Base-by-base conservation (phyloP, 306 rosid genomes). In the Cicer arietinum region DNA sequence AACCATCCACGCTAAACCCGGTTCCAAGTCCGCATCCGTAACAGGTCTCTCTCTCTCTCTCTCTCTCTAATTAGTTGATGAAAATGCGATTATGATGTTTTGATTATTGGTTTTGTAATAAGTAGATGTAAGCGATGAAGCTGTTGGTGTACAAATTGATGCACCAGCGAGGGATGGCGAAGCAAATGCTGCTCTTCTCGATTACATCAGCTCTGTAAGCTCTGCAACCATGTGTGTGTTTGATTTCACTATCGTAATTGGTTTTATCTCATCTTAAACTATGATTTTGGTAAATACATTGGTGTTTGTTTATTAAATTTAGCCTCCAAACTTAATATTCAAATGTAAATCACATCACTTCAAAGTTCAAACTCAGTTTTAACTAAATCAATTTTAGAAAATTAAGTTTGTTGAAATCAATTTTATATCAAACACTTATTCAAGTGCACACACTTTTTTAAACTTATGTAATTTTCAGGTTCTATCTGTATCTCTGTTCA, bases 1-100 rank as follows among this genome's bases (percentile, higher is more conserved):
- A 71, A 86, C 96, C 74, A 83, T 94, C 84, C 98, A 90, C 84
- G 98, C 98, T 59, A 94, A 91, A 83, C 98, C 98, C 2, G 98
- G 94, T 46, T 89, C 97, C 60, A 94, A 91, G 77, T 70, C 89
- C 45, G 84, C 98, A 53, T 87, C 97, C 73, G 73, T 94, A 76
- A 90, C 98, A n/a, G 96, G 97, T 89, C 39, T 66, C n/a, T 25
- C 22, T 40, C 4, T 47, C 13, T 52, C 8, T 18, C 6, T 46
- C 4, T 53, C 46, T 67, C 42, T 35, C 43, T 37, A 63, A 37
- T 64, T 22, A 11, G 1, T 39, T 41, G 42, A 37, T 50, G 8
- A 22, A 10, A 47, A 9, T 64, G 18, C 18, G 53, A 52, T 79
- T 58, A 20, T 58, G 4, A 3, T 57, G 20, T n/a, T 58, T n/a